Conservation (phyloP, 2,329 filamentous ascomycete species). For the Coniochaeta prunicola region DNA sequence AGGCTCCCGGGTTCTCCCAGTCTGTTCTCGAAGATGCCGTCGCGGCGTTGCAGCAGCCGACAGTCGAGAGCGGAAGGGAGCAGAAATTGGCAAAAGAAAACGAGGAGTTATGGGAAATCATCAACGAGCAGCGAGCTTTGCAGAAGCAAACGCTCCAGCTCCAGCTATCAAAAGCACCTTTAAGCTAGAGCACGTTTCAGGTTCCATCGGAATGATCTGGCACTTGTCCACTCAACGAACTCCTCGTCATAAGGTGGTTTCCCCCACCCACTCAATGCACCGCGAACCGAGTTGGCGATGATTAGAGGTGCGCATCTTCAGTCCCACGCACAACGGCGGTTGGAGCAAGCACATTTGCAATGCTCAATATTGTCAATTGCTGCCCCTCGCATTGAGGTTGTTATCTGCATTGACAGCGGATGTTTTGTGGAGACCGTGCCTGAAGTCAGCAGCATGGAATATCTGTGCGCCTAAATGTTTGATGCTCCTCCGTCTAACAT, state of each 20-base stretch:
- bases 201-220: neutral
- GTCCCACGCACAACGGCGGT: neutral
- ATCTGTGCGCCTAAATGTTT: neutral
- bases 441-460: neutral
- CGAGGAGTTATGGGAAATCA: slow-evolving; percentile 29
- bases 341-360: neutral
- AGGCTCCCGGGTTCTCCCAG: slow-evolving; percentile 37
- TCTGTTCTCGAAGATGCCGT: slow-evolving; percentile 43
- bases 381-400: neutral
- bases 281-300: neutral
- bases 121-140: slow-evolving; percentile 27
- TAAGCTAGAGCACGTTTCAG: slow-evolving; percentile 6
- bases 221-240: slow-evolving; percentile 1
- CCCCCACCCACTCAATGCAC: neutral
- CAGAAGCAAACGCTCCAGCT: slow-evolving; percentile 23
- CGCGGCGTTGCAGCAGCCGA: slow-evolving; percentile 33
- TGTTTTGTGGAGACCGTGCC: neutral
- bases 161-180: slow-evolving; percentile 8
- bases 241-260: slow-evolving; percentile 2
- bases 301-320: neutral
- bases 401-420: neutral
- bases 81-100: slow-evolving; percentile 26
- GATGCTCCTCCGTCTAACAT: neutral
- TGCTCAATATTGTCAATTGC: neutral
- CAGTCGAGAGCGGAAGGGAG: slow-evolving; percentile 19